A percentile compares a stretch with the other conserved stretches of the same genome.
Evolutionary conservation across 129 eudicot species (phyloP).

Genomic region (Pulicaria dysenterica): DNA sequence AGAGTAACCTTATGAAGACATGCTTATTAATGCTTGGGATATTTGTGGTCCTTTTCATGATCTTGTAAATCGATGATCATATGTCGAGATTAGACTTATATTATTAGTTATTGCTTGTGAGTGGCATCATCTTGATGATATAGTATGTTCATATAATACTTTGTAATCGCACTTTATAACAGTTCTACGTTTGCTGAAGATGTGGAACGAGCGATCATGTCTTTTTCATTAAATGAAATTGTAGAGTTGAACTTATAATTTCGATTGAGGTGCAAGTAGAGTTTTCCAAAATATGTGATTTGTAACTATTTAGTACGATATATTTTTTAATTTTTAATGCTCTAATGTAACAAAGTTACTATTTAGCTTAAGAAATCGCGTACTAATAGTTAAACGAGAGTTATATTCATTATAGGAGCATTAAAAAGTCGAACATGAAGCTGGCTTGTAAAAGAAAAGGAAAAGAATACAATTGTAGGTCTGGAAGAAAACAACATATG

Average conservation of each 20-base stretch:
- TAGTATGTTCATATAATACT: constrained; percentile 39
- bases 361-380: no score
- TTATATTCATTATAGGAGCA: not conserved
- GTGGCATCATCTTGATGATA: constrained; percentile 30
- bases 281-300: not conserved
- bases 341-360: not conserved
- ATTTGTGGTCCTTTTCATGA: constrained; percentile 38
- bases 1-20: constrained; percentile 50
- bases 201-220: constrained; percentile 18
- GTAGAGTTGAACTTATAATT: constrained; percentile 10
- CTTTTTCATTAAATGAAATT: constrained; percentile 2
- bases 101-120: constrained; percentile 14
- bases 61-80: constrained; percentile 31
- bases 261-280: not conserved
- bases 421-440: not conserved
- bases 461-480: constrained; percentile 11
- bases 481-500: constrained; percentile 13
- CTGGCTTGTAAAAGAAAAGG: not conserved
- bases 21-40: constrained; percentile 47
- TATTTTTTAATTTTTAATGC: not conserved
- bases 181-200: constrained; percentile 1
- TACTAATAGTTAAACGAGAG: no score
- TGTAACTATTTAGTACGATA: not conserved
- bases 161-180: constrained; percentile 27
- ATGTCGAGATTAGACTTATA: constrained; percentile 13